Evolutionary conservation across 305 asterid species (phyloP), one percentile per base, ranked within the genome.

Genomic region (Stenogyne calaminthoides): DNA sequence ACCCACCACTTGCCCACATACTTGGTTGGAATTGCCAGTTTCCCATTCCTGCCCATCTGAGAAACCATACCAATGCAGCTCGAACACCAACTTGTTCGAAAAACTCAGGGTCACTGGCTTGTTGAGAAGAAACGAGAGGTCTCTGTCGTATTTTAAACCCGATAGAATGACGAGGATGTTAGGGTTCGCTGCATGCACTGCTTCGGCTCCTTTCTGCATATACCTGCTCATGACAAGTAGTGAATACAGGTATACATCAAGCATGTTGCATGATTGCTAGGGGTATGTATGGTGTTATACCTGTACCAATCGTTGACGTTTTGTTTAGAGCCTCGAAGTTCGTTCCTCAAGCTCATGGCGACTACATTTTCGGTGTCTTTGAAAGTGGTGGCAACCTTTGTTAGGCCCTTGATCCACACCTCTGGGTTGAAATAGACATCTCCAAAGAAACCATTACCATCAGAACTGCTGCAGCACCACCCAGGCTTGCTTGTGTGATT

Each of bases 401-500:
- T 86, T 47, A 95, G 86, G 64, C 98, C 99, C 34, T 82, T 71
- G 67, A 90, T 77, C 98, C 99, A 95, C 10, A 83, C 76, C 20
- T 84, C 83, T 6, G 99, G 93, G 55, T 89, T 75, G 67, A 95
- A 88, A 75, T 90, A 90, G 15, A 56, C 52, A 58, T 95, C 98
- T 5, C 99, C 96, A 46, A 95, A 95, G 88, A 95, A 92, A 49
- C 98, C 98, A 77, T 89, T 92, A 27, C 96, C 97, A 46, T 92
- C 98, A 40, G 9, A 72, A 22, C 62, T 81, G 83, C 97, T 90
- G 76, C 99, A 92, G 65, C 99, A 89, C 98, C 98, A 90, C 18
- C 98, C 97, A 27, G 97, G 99, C 77, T 86, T 95, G 69, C 97
- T 95, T 69, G 87, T 77, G 73, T 92, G 99, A 80, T 95, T 95